These are phyloP conservation scores for Arabidopsis hybrid DNA, from an alignment of 441 rosid genomes.

Conservation along the genomic window DNA sequence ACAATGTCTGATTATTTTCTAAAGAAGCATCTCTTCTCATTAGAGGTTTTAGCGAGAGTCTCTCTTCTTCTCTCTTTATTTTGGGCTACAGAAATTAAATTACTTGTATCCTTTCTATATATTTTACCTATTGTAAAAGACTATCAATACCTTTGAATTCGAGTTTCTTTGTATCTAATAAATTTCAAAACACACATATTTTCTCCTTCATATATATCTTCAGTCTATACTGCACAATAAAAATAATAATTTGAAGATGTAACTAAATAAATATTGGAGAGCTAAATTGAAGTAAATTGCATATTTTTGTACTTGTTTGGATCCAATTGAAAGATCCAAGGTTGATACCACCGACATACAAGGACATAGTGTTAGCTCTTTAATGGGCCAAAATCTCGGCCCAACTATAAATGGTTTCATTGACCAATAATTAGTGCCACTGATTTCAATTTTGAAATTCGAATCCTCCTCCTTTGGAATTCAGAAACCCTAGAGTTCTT, in stretches of 20 bases:
- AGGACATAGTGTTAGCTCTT: background rate
- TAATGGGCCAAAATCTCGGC: conserved; percentile 12
- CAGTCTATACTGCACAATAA: no score
- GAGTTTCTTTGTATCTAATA: conserved; percentile 37
- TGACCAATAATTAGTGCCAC: background rate
- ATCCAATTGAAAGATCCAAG: no score
- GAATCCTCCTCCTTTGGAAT: background rate
- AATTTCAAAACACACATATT: background rate
- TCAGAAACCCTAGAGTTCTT: conserved; percentile 25
- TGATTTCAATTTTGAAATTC: conserved; percentile 22
- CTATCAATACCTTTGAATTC: conserved; percentile 10
- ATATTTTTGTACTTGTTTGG: no score
- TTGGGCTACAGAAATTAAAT: conserved; percentile 29
- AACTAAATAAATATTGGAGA: background rate
- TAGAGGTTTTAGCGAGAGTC: conserved; percentile 27
- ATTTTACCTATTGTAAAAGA: conserved; percentile 38
- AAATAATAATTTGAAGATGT: background rate
- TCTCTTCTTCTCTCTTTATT: conserved; percentile 40
- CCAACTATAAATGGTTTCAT: conserved; percentile 14
- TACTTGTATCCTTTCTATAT: conserved; percentile 36
- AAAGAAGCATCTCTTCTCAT: conserved; percentile 18
- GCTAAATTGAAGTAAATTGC: no score
- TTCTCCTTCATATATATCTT: background rate
- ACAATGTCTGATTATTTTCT: conserved; percentile 35
- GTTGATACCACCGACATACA: no score